phyloP scores from a whole-genome alignment of 2,329 filamentous ascomycete genomes.

The Aulographum hederae region DNA sequence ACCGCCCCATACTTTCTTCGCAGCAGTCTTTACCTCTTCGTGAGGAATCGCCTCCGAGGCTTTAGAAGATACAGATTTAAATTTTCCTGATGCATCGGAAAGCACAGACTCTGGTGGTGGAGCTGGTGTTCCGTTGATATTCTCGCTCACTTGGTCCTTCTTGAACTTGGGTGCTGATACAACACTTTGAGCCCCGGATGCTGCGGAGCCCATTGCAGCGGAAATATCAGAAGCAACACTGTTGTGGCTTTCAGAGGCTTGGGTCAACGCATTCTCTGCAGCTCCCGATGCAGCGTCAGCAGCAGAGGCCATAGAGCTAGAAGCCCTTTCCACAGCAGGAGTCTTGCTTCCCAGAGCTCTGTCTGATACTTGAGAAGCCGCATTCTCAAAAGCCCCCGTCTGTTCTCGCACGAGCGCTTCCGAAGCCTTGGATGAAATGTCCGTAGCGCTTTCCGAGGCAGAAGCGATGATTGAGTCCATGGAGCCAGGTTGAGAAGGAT shows the following conservation, averaged over 20 bases:
- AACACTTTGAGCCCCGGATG: slow-evolving; percentile 8
- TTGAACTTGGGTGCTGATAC: slow-evolving; percentile 9
- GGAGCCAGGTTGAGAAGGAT: not conserved
- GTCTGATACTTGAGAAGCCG: no score
- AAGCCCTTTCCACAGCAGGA: slow-evolving; percentile 9
- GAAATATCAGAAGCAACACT: slow-evolving; percentile 17
- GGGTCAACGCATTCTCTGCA: slow-evolving; percentile 15
- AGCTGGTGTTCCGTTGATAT: slow-evolving; percentile 8
- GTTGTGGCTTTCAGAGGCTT: slow-evolving; percentile 16
- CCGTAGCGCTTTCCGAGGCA: not conserved
- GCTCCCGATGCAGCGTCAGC: slow-evolving; percentile 8
- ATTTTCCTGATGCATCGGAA: slow-evolving; percentile 6
- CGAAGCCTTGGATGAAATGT: not conserved
- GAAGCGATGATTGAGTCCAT: no score
- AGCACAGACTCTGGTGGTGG: slow-evolving; percentile 7
- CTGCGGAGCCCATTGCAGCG: slow-evolving; percentile 8
- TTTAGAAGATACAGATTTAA: slow-evolving; percentile 13
- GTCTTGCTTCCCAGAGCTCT: no score
- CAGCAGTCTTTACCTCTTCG: slow-evolving; percentile 36
- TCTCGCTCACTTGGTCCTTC: slow-evolving; percentile 10
- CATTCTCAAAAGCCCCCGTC: slow-evolving; percentile 16
- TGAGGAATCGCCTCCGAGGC: slow-evolving; percentile 38
- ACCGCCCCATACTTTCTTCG: slow-evolving; percentile 19
- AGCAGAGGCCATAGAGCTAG: not conserved
- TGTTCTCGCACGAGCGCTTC: not conserved